Base-by-base conservation (phyloP, 2,329 filamentous ascomycete genomes). In the Calonectria hawksworthii region DNA sequence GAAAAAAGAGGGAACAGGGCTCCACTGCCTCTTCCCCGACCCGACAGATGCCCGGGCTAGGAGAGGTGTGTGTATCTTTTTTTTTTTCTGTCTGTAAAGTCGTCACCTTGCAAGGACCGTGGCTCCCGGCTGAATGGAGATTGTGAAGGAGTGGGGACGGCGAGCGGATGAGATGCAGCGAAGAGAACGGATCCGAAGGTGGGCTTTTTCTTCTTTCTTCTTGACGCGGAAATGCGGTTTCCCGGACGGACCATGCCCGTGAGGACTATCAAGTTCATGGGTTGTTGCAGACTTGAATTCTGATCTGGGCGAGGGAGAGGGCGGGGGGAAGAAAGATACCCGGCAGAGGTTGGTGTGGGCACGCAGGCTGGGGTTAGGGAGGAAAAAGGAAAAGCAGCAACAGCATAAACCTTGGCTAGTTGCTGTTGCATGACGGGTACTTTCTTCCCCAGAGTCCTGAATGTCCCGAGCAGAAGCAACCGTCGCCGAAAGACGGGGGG, bases 71-170 rank as follows among this genome's bases (percentile, higher is more conserved):
- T 21, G 41, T 23, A 23, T 47, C n/a, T 47, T 65, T 52, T 56
- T 56, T 34, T 67, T 28, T 52, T 3, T 54, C 21, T 10, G 3
- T 47, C 26, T 26, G 41, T 44, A 47, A 47, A 44, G 41, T 44
- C 26, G 30, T 51, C 38, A 41, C 36, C 52, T 30, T 52, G 28
- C 54, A 56, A 73, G 65, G 36, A 47, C 47, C 67, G 54, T 51
- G 69, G 38, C 61, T 61, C 50, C 65, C 70, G 71, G 71, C 47
- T 73, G 66, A 73, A 73, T 38, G 71, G 71, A 73, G 66, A 64
- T 73, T 73, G 47, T 52, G 28, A 36, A 69, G 36, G 56, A 59
- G 71, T 73, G 71, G 71, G n/a, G 64, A 38, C 30, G 21, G 26
- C 34, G n/a, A 41, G 56, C 23, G 56, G 71, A 69, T 38, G 14